Percentiles rank a stretch among this genome's conserved stretches.
phyloP scores from a whole-genome alignment of 306 rosid genomes.

The Herpetospermum pedunculosum region DNA sequence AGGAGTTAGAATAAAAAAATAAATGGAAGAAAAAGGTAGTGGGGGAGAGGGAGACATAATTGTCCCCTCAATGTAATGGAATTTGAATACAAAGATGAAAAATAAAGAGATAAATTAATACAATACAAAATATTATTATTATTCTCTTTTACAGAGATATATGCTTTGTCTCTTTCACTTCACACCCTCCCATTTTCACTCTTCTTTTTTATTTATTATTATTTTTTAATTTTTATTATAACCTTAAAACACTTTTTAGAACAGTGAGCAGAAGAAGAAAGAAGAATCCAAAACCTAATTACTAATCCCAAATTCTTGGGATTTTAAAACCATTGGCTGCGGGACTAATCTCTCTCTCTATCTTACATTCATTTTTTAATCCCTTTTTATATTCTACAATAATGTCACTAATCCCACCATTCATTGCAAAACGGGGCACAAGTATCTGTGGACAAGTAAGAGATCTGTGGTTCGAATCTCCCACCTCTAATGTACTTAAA shows the following conservation, averaged over 20 bases:
- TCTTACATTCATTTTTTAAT: not conserved
- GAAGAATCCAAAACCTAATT: not conserved
- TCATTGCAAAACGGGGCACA: no score
- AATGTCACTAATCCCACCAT: not conserved
- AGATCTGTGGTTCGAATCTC: no score
- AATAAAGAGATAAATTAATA: not conserved
- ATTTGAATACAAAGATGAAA: constrained; percentile 28
- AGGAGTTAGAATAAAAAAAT: not conserved
- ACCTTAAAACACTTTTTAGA: not conserved
- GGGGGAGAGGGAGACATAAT: constrained; percentile 54
- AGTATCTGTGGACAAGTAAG: no score
- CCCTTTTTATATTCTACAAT: not conserved
- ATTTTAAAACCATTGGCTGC: not conserved
- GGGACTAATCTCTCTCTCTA: not conserved
- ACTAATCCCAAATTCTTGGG: not conserved
- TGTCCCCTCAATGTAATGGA: constrained; percentile 64
- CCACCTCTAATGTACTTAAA: no score
- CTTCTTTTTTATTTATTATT: not conserved
- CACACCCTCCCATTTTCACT: not conserved
- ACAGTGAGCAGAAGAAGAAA: not conserved
- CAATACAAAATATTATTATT: not conserved
- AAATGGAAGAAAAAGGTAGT: constrained; percentile 9
- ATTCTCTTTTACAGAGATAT: not conserved
- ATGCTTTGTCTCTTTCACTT: not conserved
- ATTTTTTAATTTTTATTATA: not conserved